phyloP scores from a whole-genome alignment of 768 basidiomycete species.

The Boletus rufocinnamomeus region DNA sequence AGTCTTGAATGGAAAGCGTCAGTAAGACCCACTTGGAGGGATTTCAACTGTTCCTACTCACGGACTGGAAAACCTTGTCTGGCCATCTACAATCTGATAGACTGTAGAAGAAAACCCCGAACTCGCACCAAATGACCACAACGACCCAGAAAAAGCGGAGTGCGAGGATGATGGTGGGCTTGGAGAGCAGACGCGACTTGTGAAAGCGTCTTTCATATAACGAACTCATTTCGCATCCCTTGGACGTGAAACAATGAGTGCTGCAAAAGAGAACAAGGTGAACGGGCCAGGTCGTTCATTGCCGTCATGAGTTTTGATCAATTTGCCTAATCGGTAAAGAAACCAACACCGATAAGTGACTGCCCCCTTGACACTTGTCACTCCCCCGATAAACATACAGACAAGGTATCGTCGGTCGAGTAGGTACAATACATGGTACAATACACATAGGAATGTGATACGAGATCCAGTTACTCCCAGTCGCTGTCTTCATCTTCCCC shows the following conservation, averaged over 20 bases:
- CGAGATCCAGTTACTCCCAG: conserved; percentile 52
- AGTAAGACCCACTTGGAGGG: neutral
- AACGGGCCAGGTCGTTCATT: neutral
- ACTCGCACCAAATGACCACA: conserved; percentile 65
- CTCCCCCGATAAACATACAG: neutral
- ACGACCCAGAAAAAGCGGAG: conserved; percentile 56
- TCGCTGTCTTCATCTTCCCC: conserved; percentile 39
- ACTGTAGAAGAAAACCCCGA: conserved; percentile 59
- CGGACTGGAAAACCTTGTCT: conserved; percentile 32
- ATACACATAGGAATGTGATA: neutral
- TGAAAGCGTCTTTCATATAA: conserved; percentile 31
- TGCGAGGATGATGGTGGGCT: conserved; percentile 40
- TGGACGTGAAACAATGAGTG: neutral
- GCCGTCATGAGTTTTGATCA: conserved; percentile 7
- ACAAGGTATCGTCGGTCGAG: neutral
- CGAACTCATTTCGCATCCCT: conserved; percentile 33
- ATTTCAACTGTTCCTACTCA: conserved; percentile 18
- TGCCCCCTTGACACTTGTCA: neutral
- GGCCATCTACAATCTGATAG: conserved; percentile 66
- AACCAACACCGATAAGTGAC: neutral
- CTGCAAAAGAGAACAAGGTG: conserved; percentile 1
- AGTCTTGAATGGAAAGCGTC: conserved; percentile 14
- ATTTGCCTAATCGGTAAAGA: conserved; percentile 15
- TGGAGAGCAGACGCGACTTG: conserved; percentile 30
- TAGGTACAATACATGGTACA: conserved; percentile 22